Base-by-base conservation (phyloP, 805 yeast species). In the Starmerella kuoi region DNA sequence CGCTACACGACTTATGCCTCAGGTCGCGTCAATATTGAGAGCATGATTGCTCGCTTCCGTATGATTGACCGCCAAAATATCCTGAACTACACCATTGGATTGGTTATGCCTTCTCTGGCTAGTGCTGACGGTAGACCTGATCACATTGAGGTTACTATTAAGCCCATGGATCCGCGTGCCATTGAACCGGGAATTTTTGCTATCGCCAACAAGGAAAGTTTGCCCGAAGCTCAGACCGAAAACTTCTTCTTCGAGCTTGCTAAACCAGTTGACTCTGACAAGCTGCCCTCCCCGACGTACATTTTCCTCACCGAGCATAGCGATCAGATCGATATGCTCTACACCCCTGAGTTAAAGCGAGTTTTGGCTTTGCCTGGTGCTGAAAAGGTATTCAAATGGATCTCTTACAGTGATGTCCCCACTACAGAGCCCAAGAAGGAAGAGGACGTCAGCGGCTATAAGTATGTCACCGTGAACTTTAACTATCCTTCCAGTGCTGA, bases 281-380 rank as follows among this genome's bases (percentile, higher is more conserved):
- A 70, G 22, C 69, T 72, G 51, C 67, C 88, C 53, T 94, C 95
- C 27, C 54, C 64, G 35, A 75, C 80, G 49, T 82, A 71, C 57
- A 94, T 84, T 22, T 84, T 74, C 64, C 87, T 91, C 97, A 69
- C 81, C 53, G 99, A 91, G 68, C 75, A 75, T 44, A 70, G 77
- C 47, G 97, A 88, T 60, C 69, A 83, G 65, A 85, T 79, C 51
- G 84, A 76, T 4, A 65, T 73, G 44, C 64, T 82, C 40, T 68
- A 71, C 51, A 69, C 76, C 40, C 64, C 66, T 22, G 72, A 70
- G 47, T 51, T 66, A 15, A 51, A 55, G 50, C 33, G 8, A 8
- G 66, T 58, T n/a, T 68, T 69, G 36, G 58, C 78, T 40, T 62
- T 65, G 23, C 66, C 66, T 25, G 65, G 64, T 35, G 56, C 72